These are phyloP conservation scores for Silene uniflora DNA, from an alignment of 148 eudicot genomes.

Conservation along the genomic window DNA sequence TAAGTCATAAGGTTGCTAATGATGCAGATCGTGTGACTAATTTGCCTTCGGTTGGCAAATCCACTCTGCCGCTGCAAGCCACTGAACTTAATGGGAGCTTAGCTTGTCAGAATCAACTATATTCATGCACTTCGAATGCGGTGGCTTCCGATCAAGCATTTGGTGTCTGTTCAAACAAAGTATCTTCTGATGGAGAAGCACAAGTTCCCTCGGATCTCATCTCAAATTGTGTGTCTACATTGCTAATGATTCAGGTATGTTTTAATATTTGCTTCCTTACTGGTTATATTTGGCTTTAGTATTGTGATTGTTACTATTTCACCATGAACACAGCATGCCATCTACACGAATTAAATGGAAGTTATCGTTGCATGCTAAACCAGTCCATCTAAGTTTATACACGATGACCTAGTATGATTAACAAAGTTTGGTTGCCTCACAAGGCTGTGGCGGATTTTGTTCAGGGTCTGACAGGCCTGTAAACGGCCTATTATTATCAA, in stretches of 20 bases:
- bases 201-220: slow-evolving; percentile 73
- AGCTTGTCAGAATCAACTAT: slow-evolving; percentile 28
- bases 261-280: not conserved
- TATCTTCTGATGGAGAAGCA: slow-evolving; percentile 34
- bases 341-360: not conserved
- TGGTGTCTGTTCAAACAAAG: slow-evolving; percentile 38
- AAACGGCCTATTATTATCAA: too few species aligned
- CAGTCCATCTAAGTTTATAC: too few species aligned
- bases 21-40: slow-evolving; percentile 59
- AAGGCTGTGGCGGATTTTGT: too few species aligned
- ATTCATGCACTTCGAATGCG: slow-evolving; percentile 26
- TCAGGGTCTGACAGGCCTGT: too few species aligned
- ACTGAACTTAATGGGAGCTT: slow-evolving; percentile 31
- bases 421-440: too few species aligned
- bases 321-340: not conserved
- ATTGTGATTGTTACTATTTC: not conserved
- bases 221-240: slow-evolving; percentile 71
- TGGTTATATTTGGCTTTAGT: slow-evolving; percentile 2
- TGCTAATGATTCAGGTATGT: slow-evolving; percentile 91
- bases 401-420: too few species aligned
- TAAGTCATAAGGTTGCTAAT: slow-evolving; percentile 55
- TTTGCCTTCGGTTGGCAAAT: slow-evolving; percentile 50
- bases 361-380: not conserved
- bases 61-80: slow-evolving; percentile 29
- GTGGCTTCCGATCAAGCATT: slow-evolving; percentile 32